Percentiles rank a stretch among this genome's conserved stretches.
Evolutionary conservation across 768 basidiomycete species (phyloP).

Genomic region (Paxillus ammoniavirescens): DNA sequence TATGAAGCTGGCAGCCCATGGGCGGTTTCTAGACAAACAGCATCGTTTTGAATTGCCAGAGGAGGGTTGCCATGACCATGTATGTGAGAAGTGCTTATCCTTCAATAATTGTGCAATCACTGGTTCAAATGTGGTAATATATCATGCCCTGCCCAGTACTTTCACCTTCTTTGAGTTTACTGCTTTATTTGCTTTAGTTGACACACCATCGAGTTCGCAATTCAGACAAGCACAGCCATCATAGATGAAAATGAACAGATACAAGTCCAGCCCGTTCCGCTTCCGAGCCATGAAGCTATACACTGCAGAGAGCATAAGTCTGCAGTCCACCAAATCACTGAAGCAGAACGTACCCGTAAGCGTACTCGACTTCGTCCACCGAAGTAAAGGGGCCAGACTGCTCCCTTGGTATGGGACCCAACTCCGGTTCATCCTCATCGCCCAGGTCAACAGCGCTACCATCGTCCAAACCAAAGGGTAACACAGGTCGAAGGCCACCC

Average conservation of each 20-base stretch:
- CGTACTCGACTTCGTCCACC: conserved; percentile 89
- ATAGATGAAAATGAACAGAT: neutral
- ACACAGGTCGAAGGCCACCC: conserved; percentile 77
- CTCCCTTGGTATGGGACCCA: conserved; percentile 77
- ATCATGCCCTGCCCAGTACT: no score
- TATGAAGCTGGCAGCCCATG: conserved; percentile 80
- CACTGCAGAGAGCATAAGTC: conserved; percentile 20
- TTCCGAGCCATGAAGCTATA: conserved; percentile 7
- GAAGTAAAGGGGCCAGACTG: conserved; percentile 70
- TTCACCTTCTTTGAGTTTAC: no score
- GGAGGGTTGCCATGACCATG: no score
- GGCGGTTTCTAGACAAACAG: conserved; percentile 64
- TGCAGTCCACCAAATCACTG: neutral
- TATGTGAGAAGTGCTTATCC: no score
- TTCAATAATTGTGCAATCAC: no score
- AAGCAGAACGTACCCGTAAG: conserved; percentile 63
- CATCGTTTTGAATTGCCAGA: conserved; percentile 34
- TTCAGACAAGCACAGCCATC: neutral
- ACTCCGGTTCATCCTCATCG: conserved; percentile 68
- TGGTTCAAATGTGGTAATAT: no score
- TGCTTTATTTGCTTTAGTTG: no score
- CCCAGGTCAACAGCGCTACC: conserved; percentile 69
- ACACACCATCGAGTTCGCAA: neutral
- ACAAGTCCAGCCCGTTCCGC: neutral
- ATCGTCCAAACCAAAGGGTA: conserved; percentile 75